Conservation (phyloP, 2,329 filamentous ascomycete species). For the Esteya vermicola region DNA sequence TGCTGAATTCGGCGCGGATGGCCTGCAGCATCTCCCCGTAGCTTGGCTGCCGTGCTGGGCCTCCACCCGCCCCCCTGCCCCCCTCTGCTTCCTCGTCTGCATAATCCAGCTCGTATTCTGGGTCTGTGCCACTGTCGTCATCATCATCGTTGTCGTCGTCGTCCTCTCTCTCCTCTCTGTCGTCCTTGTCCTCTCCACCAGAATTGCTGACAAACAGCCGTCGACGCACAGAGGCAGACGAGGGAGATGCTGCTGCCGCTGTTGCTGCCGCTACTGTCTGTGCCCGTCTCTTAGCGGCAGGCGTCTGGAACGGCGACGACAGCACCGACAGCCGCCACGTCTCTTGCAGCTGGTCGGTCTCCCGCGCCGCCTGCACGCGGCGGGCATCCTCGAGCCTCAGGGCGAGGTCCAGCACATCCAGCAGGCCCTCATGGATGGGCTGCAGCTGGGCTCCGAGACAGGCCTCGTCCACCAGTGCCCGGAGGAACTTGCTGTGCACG, state of each 20-base stretch:
- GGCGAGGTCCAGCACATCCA: slow-evolving; percentile 64
- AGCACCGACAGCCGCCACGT: slow-evolving; percentile 23
- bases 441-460: slow-evolving; percentile 54
- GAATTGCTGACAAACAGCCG: slow-evolving; percentile 5
- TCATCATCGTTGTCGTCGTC: slow-evolving; percentile 7
- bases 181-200: slow-evolving; percentile 9
- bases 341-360: slow-evolving; percentile 23
- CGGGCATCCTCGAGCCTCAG: slow-evolving; percentile 54
- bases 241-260: slow-evolving; percentile 9
- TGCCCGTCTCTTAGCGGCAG: slow-evolving; percentile 3
- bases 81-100: slow-evolving; percentile 4
- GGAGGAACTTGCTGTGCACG: slow-evolving; percentile 51
- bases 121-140: slow-evolving; percentile 10
- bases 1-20: slow-evolving; percentile 49
- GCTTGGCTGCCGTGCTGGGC: not conserved
- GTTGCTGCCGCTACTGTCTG: slow-evolving; percentile 1
- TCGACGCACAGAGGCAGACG: slow-evolving; percentile 7
- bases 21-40: slow-evolving; percentile 39
- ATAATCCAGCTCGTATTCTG: slow-evolving; percentile 8
- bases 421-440: slow-evolving; percentile 56
- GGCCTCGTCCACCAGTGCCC: slow-evolving; percentile 49
- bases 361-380: slow-evolving; percentile 20
- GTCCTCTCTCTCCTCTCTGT: slow-evolving; percentile 4
- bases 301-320: slow-evolving; percentile 15
- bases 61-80: slow-evolving; percentile 13